These are phyloP conservation scores for Podospora bellae-mahoneyi DNA, from an alignment of 495 filamentous ascomycete genomes.

Conservation along the genomic window DNA sequence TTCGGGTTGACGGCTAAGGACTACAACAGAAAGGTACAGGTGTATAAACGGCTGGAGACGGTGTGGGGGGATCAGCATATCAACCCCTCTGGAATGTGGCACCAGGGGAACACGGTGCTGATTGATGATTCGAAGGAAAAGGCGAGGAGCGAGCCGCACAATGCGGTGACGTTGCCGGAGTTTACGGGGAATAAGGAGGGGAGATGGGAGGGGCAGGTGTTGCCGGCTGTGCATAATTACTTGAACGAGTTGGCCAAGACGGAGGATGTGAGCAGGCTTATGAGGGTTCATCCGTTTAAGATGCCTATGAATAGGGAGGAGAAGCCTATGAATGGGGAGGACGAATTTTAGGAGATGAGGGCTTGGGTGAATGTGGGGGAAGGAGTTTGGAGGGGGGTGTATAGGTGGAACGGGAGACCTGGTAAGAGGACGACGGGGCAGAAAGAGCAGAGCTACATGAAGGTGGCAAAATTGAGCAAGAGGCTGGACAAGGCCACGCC, in stretches of 20 bases:
- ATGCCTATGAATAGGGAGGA: neutral
- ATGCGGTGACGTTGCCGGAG: slow-evolving; percentile 75
- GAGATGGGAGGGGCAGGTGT: slow-evolving; percentile 24
- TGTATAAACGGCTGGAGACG: slow-evolving; percentile 76
- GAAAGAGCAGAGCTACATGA: too few species aligned
- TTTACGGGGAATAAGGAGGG: slow-evolving; percentile 48
- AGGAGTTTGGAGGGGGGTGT: too few species aligned
- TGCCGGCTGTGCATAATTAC: slow-evolving; percentile 50
- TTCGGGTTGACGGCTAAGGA: slow-evolving; percentile 62
- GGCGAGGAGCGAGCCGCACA: slow-evolving; percentile 76
- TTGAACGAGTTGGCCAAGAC: slow-evolving; percentile 43
- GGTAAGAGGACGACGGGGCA: too few species aligned
- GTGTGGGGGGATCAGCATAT: slow-evolving; percentile 60
- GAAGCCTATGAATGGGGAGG: neutral
- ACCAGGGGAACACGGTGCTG: slow-evolving; percentile 82
- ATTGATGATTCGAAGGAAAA: slow-evolving; percentile 87
- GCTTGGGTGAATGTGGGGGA: too few species aligned
- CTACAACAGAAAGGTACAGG: slow-evolving; percentile 68
- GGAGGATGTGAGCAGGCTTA: slow-evolving; percentile 47
- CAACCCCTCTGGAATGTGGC: slow-evolving; percentile 54
- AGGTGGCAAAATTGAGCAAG: too few species aligned
- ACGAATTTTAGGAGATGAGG: too few species aligned
- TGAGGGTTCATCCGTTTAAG: slow-evolving; percentile 37
- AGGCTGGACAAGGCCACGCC: too few species aligned
- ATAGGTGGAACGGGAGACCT: too few species aligned